Evolutionary conservation across 2,329 filamentous ascomycete species (phyloP).

Genomic region (Monosporascus sp.): DNA sequence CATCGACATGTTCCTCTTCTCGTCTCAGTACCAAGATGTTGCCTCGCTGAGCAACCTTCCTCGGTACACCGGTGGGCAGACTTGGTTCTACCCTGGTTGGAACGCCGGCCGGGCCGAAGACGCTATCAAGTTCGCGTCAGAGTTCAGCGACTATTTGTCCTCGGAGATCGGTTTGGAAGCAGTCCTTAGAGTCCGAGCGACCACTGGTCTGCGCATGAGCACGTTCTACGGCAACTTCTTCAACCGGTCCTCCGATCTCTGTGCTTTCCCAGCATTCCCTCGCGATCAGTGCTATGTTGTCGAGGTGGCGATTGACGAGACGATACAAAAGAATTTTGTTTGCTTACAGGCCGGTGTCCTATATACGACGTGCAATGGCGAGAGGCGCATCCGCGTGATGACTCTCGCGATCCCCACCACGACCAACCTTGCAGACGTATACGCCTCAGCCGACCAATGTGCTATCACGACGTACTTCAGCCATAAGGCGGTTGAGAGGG

Average conservation of each 20-base stretch:
- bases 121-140: conserved; percentile 93
- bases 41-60: conserved; percentile 93
- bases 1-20: conserved; percentile 97
- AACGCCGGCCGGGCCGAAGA: conserved; percentile 91
- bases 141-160: conserved; percentile 96
- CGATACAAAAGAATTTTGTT: conserved; percentile 81
- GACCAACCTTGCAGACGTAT: conserved; percentile 81
- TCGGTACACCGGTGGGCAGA: conserved; percentile 93
- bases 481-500: conserved; percentile 93
- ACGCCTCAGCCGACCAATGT: conserved; percentile 89
- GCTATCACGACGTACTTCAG: conserved; percentile 92
- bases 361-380: conserved; percentile 96
- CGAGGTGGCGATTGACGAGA: conserved; percentile 96
- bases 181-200: conserved; percentile 89
- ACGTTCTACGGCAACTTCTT: conserved; percentile 99
- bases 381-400: conserved; percentile 89
- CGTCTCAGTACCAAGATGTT: conserved; percentile 93
- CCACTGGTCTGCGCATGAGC: conserved; percentile 90
- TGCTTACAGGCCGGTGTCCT: conserved; percentile 92
- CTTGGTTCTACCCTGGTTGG: conserved; percentile 98
- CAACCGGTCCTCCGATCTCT: conserved; percentile 94
- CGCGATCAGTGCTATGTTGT: conserved; percentile 97
- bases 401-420: conserved; percentile 92
- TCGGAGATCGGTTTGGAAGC: conserved; percentile 94
- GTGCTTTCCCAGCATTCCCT: conserved; percentile 95